Evolutionary conservation across 202 grass and related monocot genomes (phyloP).

Genomic region (Setaria italica): DNA sequence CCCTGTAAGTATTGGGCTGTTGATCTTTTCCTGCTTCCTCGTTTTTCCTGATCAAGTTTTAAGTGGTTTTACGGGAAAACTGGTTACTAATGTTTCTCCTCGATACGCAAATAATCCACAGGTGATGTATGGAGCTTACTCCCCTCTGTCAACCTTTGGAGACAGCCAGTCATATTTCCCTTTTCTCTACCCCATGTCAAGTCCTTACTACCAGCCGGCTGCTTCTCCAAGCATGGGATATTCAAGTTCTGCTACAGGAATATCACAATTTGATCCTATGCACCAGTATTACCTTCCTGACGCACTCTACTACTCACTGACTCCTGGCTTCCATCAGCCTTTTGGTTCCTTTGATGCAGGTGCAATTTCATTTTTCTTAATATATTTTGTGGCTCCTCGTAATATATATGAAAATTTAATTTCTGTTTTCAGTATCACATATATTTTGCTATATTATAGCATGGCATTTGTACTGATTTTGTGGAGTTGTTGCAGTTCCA

Average conservation of each 20-base stretch:
- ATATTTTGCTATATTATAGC: background rate
- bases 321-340: constrained; percentile 37
- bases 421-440: background rate
- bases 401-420: constrained; percentile 12
- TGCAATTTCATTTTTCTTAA: constrained; percentile 27
- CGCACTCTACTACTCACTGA: constrained; percentile 14
- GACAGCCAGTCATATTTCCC: constrained; percentile 63
- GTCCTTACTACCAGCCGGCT: constrained; percentile 46
- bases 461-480: constrained; percentile 25
- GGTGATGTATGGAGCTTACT: constrained; percentile 64
- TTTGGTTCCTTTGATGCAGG: constrained; percentile 40
- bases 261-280: constrained; percentile 39
- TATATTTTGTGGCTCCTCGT: background rate
- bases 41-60: constrained; percentile 15
- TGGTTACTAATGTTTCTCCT: background rate
- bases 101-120: constrained; percentile 27
- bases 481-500: constrained; percentile 44
- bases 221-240: constrained; percentile 41
- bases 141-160: constrained; percentile 54
- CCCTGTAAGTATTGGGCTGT: constrained; percentile 26
- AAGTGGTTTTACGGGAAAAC: constrained; percentile 25
- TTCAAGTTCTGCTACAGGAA: constrained; percentile 33
- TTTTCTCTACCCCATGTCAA: constrained; percentile 60
- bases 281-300: constrained; percentile 47
- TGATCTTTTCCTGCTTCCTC: background rate